Evolutionary conservation across 2,329 filamentous ascomycete genomes (phyloP), one percentile per base, ranked within the genome.

Genomic region (Chaetomiaceae sp.): DNA sequence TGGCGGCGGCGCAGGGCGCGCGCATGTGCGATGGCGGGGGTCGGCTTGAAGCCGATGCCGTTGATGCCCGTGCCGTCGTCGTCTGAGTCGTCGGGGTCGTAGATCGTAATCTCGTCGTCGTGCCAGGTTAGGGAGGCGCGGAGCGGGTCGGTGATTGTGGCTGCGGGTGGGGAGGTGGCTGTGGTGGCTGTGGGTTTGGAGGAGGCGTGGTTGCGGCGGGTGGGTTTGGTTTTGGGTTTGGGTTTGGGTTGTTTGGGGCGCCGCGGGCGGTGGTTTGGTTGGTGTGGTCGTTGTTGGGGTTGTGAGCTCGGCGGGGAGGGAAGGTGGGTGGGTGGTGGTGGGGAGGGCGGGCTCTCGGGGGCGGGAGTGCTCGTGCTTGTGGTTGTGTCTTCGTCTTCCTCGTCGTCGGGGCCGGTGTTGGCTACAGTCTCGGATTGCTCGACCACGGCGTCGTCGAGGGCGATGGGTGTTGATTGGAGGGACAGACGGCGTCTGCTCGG

Each of bases 51-150:
- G 1, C 81, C 81, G 49, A 84, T 78, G 5, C 81, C 81, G 59
- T 84, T 83, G 57, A 84, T 78, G 18, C 81, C 81, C 3, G 75
- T 77, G 41, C 81, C 81, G 57, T 84, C 81, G 56, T 84, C 81
- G 52, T 84, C 80, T 51, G 76, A 72, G 58, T 84, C 81, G 33
- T 79, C 69, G 0, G 79, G 76, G 54, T 83, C 76, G 60, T 83
- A 81, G 22, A 83, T 70, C 2, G 81, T 84, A 50, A 84, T 84
- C 58, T 84, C 81, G 54, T 83, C 75, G 53, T 83, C 78, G 56
- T 79, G 79, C 81, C 81, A 84, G 2, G 81, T 84, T 42, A 83
- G 66, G 3, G 78, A 72, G 6, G 79, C 78, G 29, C 78, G 71
- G 9, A 80, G 59, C 0, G 76, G 75, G 45, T 80, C 77, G 42